Evolutionary conservation across 2,329 filamentous ascomycete genomes (phyloP), one percentile per base, ranked within the genome.

Genomic region (Plenodomus biglobosus): DNA sequence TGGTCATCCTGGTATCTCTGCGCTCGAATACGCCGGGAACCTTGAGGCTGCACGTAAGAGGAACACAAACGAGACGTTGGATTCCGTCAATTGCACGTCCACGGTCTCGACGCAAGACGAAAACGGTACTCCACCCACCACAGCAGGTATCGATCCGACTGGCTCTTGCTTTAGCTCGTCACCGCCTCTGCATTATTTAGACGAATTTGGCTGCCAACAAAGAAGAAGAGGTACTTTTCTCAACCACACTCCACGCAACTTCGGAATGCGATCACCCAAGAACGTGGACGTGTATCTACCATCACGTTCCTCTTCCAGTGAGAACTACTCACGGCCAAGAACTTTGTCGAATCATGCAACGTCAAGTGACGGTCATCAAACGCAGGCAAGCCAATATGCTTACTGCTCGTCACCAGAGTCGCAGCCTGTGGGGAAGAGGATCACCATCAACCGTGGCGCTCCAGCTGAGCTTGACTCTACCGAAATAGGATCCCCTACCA

Each of bases 161-260:
- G 55, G 36, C 11, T 24, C 30, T 22, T 50, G 41, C 10, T 19
- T 50, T 32, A 11, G 13, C 27, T 15, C 27, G 38, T 52, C 50
- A 18, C 45, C 53, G 11, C 58, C 54, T 10, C 47, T 58, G 32
- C 49, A 57, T 38, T 56, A 47, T 45, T 52, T 60, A 48, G 55
- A 61, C 36, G 59, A 65, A 35, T 53, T 53, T 39, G 58, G 53
- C 16, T 52, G 40, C 37, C 58, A 60, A 24, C 63, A 64, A 50
- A 55, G 61, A 47, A 53, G 58, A 11, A 63, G 59, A 46, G 64
- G 61, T 19, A 64, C 51, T n/a, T 70, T 69, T 40, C 55, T 69
- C 34, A 70, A 71, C 41, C 66, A 70, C 43, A 71, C 66, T 7
- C 68, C 68, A 22, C 58, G 66, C 30, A 46, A 52, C 35, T 64